These are phyloP conservation scores for Allantophomopsis lycopodina DNA, from an alignment of 2,329 filamentous ascomycete species.

Conservation along the genomic window DNA sequence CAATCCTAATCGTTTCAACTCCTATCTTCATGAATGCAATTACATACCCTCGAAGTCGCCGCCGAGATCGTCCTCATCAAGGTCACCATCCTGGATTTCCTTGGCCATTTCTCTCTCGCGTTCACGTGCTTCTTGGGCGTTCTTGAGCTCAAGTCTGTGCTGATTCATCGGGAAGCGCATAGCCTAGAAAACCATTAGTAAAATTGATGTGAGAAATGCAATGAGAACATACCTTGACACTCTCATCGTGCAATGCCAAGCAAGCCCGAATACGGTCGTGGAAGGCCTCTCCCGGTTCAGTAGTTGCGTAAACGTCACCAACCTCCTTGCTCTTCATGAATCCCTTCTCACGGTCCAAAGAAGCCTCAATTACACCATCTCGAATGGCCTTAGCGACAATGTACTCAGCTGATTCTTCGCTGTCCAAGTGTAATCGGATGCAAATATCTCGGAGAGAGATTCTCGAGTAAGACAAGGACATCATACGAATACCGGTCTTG, in stretches of 20 bases:
- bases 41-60: conserved; percentile 96
- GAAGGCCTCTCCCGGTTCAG: conserved; percentile 93
- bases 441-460: conserved; percentile 97
- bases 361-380: conserved; percentile 93
- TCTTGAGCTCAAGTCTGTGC: conserved; percentile 92
- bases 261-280: conserved; percentile 92
- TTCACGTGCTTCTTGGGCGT: conserved; percentile 94
- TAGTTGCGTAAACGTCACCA: conserved; percentile 89
- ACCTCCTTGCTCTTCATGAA: conserved; percentile 99
- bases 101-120: conserved; percentile 94
- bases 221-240: conserved; percentile 64
- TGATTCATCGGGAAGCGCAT: conserved; percentile 99
- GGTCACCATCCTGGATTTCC: conserved; percentile 95
- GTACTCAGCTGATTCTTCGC: conserved; percentile 96
- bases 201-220: background rate
- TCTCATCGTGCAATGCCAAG: conserved; percentile 87
- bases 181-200: conserved; percentile 39
- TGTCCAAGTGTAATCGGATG: conserved; percentile 82
- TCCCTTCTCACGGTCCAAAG: conserved; percentile 81
- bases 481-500: conserved; percentile 98
- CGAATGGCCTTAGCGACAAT: conserved; percentile 98
- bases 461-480: conserved; percentile 93
- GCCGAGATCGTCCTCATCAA: conserved; percentile 91
- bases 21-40: conserved; percentile 14
- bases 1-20: conserved; percentile 7